phyloP scores from a whole-genome alignment of 163 green algal genomes.

The Dunaliella salina region DNA sequence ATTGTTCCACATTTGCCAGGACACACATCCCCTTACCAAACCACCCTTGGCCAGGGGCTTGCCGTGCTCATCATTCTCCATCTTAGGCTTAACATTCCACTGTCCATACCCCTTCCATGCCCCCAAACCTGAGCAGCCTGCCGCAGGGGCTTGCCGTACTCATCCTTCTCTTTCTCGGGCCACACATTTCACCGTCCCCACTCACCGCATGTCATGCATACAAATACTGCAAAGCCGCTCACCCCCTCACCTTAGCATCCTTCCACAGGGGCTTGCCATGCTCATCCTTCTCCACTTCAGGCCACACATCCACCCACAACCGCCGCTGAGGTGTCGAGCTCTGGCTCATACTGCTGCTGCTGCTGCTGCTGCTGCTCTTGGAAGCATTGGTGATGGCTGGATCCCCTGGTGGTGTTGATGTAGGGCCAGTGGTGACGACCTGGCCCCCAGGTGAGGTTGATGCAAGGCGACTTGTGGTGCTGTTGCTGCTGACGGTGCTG shows the following conservation, averaged over 20 bases:
- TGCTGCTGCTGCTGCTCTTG: constrained; percentile 10
- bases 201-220: too few species aligned
- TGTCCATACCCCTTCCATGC: too few species aligned
- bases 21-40: background rate
- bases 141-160: background rate
- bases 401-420: too few species aligned
- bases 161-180: constrained; percentile 28
- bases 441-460: too few species aligned
- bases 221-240: too few species aligned
- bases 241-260: constrained; percentile 6
- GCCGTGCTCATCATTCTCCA: constrained; percentile 17
- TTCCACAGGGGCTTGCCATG: background rate
- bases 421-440: too few species aligned
- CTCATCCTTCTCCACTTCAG: constrained; percentile 29
- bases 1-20: too few species aligned
- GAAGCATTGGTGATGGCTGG: background rate
- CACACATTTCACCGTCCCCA: too few species aligned
- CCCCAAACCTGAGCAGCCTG: too few species aligned
- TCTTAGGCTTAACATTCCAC: too few species aligned
- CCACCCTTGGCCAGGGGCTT: background rate
- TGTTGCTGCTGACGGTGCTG: too few species aligned
- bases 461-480: too few species aligned
- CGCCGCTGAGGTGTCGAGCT: constrained; percentile 6
- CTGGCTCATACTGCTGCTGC: background rate
- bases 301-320: constrained; percentile 40